Conservation (phyloP, 305 asterid species). For the Fraxinus ornus region DNA sequence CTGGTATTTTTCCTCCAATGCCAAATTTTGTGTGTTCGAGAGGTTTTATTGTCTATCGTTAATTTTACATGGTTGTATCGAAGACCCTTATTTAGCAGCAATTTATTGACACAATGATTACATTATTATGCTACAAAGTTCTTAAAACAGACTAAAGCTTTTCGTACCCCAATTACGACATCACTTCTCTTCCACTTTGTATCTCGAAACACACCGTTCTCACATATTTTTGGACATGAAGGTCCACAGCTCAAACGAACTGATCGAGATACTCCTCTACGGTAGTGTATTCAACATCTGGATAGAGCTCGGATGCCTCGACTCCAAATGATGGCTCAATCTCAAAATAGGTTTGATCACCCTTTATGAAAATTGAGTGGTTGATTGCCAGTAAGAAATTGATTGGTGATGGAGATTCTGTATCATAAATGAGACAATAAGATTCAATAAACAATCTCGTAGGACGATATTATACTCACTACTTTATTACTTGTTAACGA, state of each 20-base stretch:
- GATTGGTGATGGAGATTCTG: conserved; percentile 29
- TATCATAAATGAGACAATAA: neutral
- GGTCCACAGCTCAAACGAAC: conserved; percentile 7
- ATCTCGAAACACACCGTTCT: neutral
- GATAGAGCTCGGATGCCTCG: conserved; percentile 38
- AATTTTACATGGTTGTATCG: neutral
- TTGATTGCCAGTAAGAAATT: conserved; percentile 15
- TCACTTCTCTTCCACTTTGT: neutral
- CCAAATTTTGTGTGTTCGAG: neutral
- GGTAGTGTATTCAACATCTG: conserved; percentile 29
- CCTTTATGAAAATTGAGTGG: conserved; percentile 33
- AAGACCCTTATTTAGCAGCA: neutral
- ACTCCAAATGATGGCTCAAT: conserved; percentile 32
- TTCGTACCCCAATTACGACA: neutral
- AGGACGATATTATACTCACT: neutral
- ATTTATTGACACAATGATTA: neutral
- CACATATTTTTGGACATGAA: neutral
- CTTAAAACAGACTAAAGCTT: neutral
- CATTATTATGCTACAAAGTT: neutral
- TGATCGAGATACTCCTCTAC: conserved; percentile 29
- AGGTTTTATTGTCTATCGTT: neutral
- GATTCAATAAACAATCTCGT: neutral
- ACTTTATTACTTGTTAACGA: neutral
- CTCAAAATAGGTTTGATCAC: conserved; percentile 32
- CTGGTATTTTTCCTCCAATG: neutral